A percentile compares a stretch with the other conserved stretches of the same genome.
Conservation (phyloP, 176 grass and related monocot genomes). For the Tuctoria greenei region DNA sequence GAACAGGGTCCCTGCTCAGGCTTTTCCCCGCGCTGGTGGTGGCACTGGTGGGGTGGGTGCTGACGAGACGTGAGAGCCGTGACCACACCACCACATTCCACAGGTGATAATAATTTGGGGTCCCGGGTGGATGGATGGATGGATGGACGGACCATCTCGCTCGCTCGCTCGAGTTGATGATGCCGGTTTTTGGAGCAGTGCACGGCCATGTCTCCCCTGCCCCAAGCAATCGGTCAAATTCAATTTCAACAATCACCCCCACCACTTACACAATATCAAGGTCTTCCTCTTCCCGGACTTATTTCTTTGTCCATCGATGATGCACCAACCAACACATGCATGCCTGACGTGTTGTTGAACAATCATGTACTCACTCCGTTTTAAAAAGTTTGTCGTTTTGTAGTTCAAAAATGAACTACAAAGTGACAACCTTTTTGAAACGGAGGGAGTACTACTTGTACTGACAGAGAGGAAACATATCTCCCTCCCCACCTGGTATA, state of each 20-base stretch:
- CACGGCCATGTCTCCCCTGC: slow-evolving; percentile 23
- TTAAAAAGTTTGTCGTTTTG: too few species aligned
- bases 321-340: neutral
- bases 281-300: neutral
- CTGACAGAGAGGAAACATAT: too few species aligned
- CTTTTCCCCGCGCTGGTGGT: slow-evolving; percentile 11
- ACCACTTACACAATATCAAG: neutral
- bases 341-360: neutral
- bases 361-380: neutral
- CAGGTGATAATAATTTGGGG: neutral
- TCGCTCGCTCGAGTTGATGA: too few species aligned
- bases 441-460: too few species aligned
- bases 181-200: slow-evolving; percentile 26
- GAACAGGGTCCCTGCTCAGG: slow-evolving; percentile 12
- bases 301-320: neutral
- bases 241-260: neutral
- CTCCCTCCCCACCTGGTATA: too few species aligned
- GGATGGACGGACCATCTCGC: slow-evolving; percentile 16
- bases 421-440: too few species aligned
- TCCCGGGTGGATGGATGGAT: too few species aligned
- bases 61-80: neutral
- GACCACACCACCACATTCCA: slow-evolving; percentile 16
- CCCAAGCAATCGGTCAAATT: neutral
- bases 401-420: too few species aligned
- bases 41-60: too few species aligned